Conservation (phyloP, 164 flowering plant species). For the Euptelea pleiosperma region DNA sequence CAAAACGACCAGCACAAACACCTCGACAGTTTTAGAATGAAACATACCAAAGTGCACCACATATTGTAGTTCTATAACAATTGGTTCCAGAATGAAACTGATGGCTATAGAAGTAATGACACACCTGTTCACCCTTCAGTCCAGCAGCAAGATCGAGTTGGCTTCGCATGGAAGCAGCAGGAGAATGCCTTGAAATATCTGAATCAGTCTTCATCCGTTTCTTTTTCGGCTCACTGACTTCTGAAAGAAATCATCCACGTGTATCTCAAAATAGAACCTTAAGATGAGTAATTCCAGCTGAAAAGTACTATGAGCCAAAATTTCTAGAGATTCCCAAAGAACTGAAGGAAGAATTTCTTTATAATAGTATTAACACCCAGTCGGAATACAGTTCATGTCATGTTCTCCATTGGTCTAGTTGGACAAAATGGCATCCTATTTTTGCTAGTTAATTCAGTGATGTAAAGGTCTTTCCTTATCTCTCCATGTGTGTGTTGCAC, state of each 20-base stretch:
- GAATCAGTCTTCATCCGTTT: conserved; percentile 81
- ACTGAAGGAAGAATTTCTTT: too few relatives aligned
- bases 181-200: conserved; percentile 62
- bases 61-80: neutral
- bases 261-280: conserved; percentile 5
- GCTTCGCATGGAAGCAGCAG: conserved; percentile 53
- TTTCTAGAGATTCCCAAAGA: neutral
- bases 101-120: conserved; percentile 6
- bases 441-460: too few relatives aligned
- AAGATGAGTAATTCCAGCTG: neutral
- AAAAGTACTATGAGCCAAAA: conserved; percentile 2
- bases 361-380: too few relatives aligned
- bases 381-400: too few relatives aligned
- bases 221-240: conserved; percentile 85
- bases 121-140: conserved; percentile 95
- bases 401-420: too few relatives aligned
- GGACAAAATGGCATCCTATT: too few relatives aligned
- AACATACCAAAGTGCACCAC: too few relatives aligned
- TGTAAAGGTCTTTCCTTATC: too few relatives aligned
- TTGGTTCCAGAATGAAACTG: neutral
- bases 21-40: too few relatives aligned
- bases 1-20: too few relatives aligned
- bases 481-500: too few relatives aligned
- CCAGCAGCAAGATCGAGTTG: conserved; percentile 67
- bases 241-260: conserved; percentile 38